Base-by-base conservation (phyloP, 1,284 basidiomycete genomes). In the Ganoderma lingzhi region DNA sequence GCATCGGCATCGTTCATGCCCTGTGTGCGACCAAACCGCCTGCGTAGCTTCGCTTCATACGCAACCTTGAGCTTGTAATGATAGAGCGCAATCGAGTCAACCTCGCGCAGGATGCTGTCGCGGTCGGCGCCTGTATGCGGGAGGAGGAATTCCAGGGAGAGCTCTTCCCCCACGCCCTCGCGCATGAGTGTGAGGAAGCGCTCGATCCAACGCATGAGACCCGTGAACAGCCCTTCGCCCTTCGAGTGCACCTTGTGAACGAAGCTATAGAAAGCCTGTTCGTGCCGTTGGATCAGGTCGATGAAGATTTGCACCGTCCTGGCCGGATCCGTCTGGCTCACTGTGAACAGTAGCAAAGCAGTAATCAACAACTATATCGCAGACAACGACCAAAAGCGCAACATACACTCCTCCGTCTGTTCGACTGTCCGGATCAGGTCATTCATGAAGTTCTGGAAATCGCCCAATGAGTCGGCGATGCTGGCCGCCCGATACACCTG, bases 161-260 rank as follows among this genome's bases (percentile, higher is more conserved):
- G 82, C 2, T 87, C 86, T 56, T 86, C 82, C 6, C 91, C 90
- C 2, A 98, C 82, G 9, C 97, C 96, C 72, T 97, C 96, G n/a
- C 97, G 92, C 64, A 97, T 90, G 70, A 96, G 90, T 55, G 93
- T 94, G 73, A 99, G 87, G 84, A 99, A 99, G 41, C 95, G 89
- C 82, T 99, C 97, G 77, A 98, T 93, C 98, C 98, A 99, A 63
- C 87, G 89, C 95, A 99, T 98, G 70, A 99, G 89, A 68, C 87
- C 90, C 77, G 96, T 95, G 79, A 99, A 99, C 12, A 99, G 86
- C 6, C 93, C 94, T 75, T 97, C 94, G 55, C 98, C 98, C 80
- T 99, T 99, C 53, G 96, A 93, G 79, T 99, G 98, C 5, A 99
- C 98, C 77, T 98, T 98, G 86, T 99, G 96, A 32, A 99, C 97